Base-by-base conservation (phyloP, 164 flowering plant species). In the Pachysandra terminalis region DNA sequence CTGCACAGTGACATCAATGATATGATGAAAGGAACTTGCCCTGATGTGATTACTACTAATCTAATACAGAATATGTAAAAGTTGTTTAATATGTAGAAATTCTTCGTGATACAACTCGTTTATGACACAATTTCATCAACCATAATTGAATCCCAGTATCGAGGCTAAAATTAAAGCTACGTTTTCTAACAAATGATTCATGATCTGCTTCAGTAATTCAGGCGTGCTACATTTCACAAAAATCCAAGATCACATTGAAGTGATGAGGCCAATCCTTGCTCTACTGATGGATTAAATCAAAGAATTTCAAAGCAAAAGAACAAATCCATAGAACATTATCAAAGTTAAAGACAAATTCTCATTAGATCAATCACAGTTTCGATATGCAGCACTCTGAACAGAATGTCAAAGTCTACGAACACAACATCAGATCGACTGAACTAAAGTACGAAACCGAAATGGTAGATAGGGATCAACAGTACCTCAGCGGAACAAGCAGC, bases 401-500 rank as follows among this genome's bases (percentile, higher is more conserved):
- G 4, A 45, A 10, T 1, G 51, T 10, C 14, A 10, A 45, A 45
- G 10, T 45, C 14, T 45, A 45, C 4, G 6, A 45, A 45, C 51
- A 15, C 1, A 45, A 45, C 10, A 45, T 10, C 51, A 45, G 1
- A 10, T 45, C 51, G 4, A 10, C 10, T 45, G 15, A 45, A 45
- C 14, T 10, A 45, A 45, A 45, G 9, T 45, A 58, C 19, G 13
- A n/a, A 45, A 23, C 25, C 19, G 52, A 45, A 23, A 13, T 40
- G 32, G 5, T 37, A 2, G 21, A 61, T 9, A 16, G 12, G 14
- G 35, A 32, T 25, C 3, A 62, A 0, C 25, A n/a, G 22, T 65
- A 89, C 98, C 95, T 92, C 98, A 13, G 96, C 98, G 64, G 88
- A 74, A 66, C 85, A 88, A 73, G 98, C 98, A n/a, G 98, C 93